A percentile compares a stretch with the other conserved stretches of the same genome.
phyloP scores from a whole-genome alignment of 441 rosid species.

The Arabidopsis lyrata region DNA sequence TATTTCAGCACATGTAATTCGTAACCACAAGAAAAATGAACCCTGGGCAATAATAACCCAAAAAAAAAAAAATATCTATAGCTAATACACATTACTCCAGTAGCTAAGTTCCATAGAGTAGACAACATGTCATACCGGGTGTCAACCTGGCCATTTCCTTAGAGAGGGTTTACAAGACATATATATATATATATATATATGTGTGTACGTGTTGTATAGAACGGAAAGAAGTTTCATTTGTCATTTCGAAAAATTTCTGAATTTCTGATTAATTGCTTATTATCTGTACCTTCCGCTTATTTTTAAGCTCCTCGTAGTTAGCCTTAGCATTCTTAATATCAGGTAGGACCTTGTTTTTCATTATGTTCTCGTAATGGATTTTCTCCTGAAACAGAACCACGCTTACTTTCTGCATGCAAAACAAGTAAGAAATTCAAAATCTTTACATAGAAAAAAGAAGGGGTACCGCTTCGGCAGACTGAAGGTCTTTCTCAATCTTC shows the following conservation, averaged over 20 bases:
- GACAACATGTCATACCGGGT: slow-evolving; percentile 25
- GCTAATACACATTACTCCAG: neutral
- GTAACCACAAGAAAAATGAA: slow-evolving; percentile 6
- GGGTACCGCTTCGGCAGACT: slow-evolving; percentile 64
- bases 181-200: too few species aligned
- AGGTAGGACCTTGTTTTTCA: slow-evolving; percentile 78
- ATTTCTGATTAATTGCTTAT: neutral
- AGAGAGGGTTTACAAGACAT: neutral
- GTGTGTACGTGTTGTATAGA: neutral
- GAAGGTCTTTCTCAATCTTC: slow-evolving; percentile 71
- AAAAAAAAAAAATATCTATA: neutral
- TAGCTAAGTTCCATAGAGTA: slow-evolving; percentile 15
- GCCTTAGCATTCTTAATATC: slow-evolving; percentile 78
- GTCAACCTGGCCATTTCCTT: slow-evolving; percentile 27
- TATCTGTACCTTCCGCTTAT: slow-evolving; percentile 59
- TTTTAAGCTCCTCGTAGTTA: slow-evolving; percentile 61
- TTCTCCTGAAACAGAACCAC: slow-evolving; percentile 63
- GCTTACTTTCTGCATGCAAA: slow-evolving; percentile 38
- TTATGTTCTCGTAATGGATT: slow-evolving; percentile 78
- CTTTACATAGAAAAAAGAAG: slow-evolving; percentile 31
- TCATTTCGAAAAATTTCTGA: neutral
- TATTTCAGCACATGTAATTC: slow-evolving; percentile 25
- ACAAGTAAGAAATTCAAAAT: slow-evolving; percentile 22
- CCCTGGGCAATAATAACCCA: slow-evolving; percentile 10
- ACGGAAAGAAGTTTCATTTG: neutral